Evolutionary conservation across 805 yeast species (phyloP), one percentile per base, ranked within the genome.

Genomic region (Starmerella vitae): DNA sequence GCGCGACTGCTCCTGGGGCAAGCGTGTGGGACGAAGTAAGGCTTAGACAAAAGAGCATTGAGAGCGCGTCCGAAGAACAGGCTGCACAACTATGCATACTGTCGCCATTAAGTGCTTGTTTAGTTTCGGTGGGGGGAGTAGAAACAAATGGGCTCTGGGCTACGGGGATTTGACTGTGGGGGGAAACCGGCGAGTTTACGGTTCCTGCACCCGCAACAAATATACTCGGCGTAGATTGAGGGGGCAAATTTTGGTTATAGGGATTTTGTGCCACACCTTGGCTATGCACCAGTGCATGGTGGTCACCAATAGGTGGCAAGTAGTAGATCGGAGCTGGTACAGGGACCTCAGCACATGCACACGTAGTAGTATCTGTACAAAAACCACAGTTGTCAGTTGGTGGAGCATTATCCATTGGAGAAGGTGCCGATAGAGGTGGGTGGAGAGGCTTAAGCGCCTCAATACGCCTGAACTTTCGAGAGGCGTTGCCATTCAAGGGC

Each of bases 291-390:
- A n/a, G n/a, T n/a, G n/a, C n/a, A n/a, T n/a, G n/a, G n/a, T n/a
- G n/a, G n/a, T n/a, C n/a, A n/a, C n/a, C n/a, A n/a, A n/a, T n/a
- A n/a, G n/a, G n/a, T n/a, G n/a, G n/a, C n/a, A n/a, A n/a, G n/a
- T n/a, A n/a, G n/a, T n/a, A n/a, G n/a, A n/a, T n/a, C n/a, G n/a
- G n/a, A n/a, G n/a, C n/a, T n/a, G n/a, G n/a, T n/a, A n/a, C n/a
- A n/a, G 28, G 24, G 12, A 37, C 38, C 24, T 39, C 94, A 26
- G 86, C 70, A 55, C 96, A 85, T 1, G 85, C 82, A 59, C 96
- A 85, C 2, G 93, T 83, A 0, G 93, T 73, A 48, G 74, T 85
- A 49, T 80, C 93, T 0, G 93, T 74, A 52, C 96, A 85, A 58
- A 85, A 84, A 0, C 96, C 96, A 59, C 96, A 85, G 39, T 78